Conservation (phyloP, 1,139 yeast genomes). For the Trichomonascaceae sp. region DNA sequence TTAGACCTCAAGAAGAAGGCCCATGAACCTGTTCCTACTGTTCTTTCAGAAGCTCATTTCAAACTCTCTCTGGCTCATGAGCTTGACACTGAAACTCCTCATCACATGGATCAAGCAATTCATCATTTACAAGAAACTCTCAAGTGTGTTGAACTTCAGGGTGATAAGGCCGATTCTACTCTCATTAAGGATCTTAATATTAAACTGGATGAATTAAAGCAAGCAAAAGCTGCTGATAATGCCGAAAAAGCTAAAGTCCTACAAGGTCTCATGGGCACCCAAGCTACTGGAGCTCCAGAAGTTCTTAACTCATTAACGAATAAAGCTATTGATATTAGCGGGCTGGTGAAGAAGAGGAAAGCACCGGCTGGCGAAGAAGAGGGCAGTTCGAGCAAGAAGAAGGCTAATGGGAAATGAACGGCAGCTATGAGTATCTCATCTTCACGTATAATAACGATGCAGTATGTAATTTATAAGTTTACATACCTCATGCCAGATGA, state of each 20-base stretch:
- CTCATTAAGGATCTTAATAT: conserved; percentile 48
- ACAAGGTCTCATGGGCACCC: conserved; percentile 58
- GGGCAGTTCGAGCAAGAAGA: conserved; percentile 1
- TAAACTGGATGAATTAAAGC: conserved; percentile 43
- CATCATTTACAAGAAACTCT: conserved; percentile 57
- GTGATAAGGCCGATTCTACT: conserved; percentile 36
- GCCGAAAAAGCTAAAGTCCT: conserved; percentile 54
- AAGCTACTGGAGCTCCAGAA: conserved; percentile 19
- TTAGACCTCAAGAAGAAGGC: conserved; percentile 52
- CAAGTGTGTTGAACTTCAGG: conserved; percentile 45
- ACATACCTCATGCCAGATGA: too few species aligned
- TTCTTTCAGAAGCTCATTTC: conserved; percentile 74
- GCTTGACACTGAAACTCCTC: conserved; percentile 43
- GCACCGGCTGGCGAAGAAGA: neutral
- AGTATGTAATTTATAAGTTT: too few species aligned
- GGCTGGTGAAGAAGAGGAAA: conserved; percentile 47
- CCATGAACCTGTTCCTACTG: conserved; percentile 47
- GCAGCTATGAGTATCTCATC: neutral
- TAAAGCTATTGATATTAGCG: conserved; percentile 50
- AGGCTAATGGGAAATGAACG: neutral
- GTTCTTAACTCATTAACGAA: conserved; percentile 5
- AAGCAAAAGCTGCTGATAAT: conserved; percentile 46
- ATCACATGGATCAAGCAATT: conserved; percentile 41
- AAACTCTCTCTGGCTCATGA: conserved; percentile 78
- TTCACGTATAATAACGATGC: too few species aligned